Base-by-base conservation (phyloP, 345 rosid species). In the Pistacia atlantica region DNA sequence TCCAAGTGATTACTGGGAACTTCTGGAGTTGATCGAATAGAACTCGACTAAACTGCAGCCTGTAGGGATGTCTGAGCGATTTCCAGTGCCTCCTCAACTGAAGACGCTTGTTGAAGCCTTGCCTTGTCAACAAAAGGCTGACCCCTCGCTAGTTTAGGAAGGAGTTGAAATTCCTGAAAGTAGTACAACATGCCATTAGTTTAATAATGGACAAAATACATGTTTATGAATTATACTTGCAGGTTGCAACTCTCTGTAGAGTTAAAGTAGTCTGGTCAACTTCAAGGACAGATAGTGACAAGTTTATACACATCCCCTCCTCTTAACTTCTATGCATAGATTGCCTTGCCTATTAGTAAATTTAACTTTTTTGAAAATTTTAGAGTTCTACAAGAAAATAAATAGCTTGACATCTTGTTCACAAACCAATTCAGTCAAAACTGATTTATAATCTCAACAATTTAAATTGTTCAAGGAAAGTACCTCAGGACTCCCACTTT, bases 401-500 rank as follows among this genome's bases (percentile, higher is more conserved):
- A 31, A 1, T 20, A 59, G 45, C 14, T 28, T 7, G 48, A 73
- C 57, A 61, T 62, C 58, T 61, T 25, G 8, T 25, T n/a, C 33
- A 42, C 68, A 17, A 73, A 22, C 38, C 4, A 22, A 22, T 8
- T 61, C 31, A 59, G 38, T 48, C 48, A 18, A 59, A 22, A 14
- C 4, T 20, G 17, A 51, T 16, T 16, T 54, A 20, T 62, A 16
- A 65, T 58, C 58, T 2, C 56, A 56, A 31, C 35, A 72, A 28
- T 16, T 48, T 20, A 70, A 51, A 62, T 22, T 42, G 46, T 68
- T 49, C 5, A 25, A 17, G 31, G 22, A 76, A 67, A 64, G 59
- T 90, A 95, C 99, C 97, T 96, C 99, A 25, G 97, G 85, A 58
- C 89, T 90, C 71, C 99, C 99, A 22, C 98, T 96, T 88, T 93